Evolutionary conservation across 2,329 filamentous ascomycete genomes (phyloP).

Genomic region (Neopestalotiopsis sp.): DNA sequence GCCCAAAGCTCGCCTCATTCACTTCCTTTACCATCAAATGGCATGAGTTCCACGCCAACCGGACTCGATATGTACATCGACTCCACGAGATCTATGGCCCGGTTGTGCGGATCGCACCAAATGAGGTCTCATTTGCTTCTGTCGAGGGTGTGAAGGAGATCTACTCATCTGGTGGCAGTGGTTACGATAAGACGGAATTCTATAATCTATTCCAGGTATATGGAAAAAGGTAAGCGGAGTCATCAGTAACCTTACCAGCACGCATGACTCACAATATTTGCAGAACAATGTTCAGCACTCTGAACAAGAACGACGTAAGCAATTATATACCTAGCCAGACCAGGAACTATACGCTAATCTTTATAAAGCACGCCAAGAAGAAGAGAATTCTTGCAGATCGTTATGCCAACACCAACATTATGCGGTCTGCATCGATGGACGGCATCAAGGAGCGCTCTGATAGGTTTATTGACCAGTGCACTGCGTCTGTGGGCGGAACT

Average conservation of each 20-base stretch:
- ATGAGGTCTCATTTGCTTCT: constrained; percentile 65
- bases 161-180: constrained; percentile 65
- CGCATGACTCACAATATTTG: neutral
- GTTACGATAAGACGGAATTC: constrained; percentile 70
- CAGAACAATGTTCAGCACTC: constrained; percentile 65
- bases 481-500: constrained; percentile 46
- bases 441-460: constrained; percentile 64
- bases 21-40: constrained; percentile 58
- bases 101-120: constrained; percentile 61
- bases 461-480: constrained; percentile 61
- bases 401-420: constrained; percentile 72
- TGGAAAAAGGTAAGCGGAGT: constrained; percentile 52
- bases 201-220: constrained; percentile 67
- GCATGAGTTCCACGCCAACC: constrained; percentile 59
- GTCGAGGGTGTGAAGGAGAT: constrained; percentile 65
- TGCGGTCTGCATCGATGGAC: constrained; percentile 58
- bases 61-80: constrained; percentile 60
- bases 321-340: neutral
- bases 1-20: constrained; percentile 53
- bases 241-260: constrained; percentile 10
- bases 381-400: constrained; percentile 69
- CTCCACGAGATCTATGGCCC: constrained; percentile 63
- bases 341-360: neutral
- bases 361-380: constrained; percentile 62
- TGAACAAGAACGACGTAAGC: constrained; percentile 59